Evolutionary conservation across 1,284 basidiomycete species (phyloP).

Genomic region (Cystobasidiaceae sp.): DNA sequence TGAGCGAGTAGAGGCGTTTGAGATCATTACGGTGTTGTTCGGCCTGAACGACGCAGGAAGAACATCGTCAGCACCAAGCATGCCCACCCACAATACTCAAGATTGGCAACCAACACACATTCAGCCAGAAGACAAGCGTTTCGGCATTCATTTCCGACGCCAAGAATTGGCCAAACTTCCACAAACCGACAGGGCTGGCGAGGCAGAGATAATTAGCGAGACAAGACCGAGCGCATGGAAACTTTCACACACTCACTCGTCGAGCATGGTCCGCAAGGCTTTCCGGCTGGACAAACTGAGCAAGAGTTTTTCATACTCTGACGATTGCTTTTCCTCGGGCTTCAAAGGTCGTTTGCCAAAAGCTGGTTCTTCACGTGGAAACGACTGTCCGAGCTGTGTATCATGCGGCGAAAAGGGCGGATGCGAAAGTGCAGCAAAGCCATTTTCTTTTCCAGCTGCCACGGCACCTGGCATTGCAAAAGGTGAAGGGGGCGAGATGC

Average conservation of each 20-base stretch:
- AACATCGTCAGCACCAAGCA: not conserved
- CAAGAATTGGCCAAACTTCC: constrained; percentile 34
- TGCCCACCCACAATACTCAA: not conserved
- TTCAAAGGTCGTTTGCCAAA: not conserved
- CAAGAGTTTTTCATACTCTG: constrained; percentile 22
- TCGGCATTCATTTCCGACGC: constrained; percentile 32
- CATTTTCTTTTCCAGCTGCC: not conserved
- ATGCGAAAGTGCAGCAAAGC: not conserved
- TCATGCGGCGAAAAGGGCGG: not conserved
- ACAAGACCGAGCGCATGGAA: not conserved
- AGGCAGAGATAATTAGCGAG: not conserved
- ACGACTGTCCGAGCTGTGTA: not conserved
- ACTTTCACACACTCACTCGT: constrained; percentile 16
- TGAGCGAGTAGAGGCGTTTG: constrained; percentile 28
- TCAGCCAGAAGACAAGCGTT: constrained; percentile 31
- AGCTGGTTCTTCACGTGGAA: not conserved
- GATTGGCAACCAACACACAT: not conserved
- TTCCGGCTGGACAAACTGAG: constrained; percentile 26
- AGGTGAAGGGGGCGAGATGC: constrained; percentile 3
- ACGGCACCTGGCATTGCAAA: not conserved
- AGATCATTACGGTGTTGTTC: constrained; percentile 32
- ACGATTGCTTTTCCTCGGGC: not conserved
- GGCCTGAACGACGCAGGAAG: constrained; percentile 5
- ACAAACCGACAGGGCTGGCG: constrained; percentile 20
- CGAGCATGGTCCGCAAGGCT: constrained; percentile 26